Evolutionary conservation across 148 eudicot species (phyloP), one percentile per base, ranked within the genome.

Genomic region (Rhododendron mucronatum): DNA sequence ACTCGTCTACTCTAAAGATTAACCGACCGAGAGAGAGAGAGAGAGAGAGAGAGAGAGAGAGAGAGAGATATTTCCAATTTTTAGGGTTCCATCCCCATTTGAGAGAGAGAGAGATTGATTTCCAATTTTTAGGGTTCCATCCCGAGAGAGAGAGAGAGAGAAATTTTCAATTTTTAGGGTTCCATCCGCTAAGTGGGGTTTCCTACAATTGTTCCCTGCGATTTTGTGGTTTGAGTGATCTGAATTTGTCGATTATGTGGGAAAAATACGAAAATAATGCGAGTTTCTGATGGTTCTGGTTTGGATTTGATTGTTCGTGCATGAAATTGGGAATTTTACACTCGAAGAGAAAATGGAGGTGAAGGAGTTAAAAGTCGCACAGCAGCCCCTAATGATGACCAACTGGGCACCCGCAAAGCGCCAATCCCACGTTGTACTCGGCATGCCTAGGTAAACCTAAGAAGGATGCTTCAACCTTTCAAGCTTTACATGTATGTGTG

Each of bases 381-480:
- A 57, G 48, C 50, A 82, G 73, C 50, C 84, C n/a, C 71, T 18
- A 20, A 33, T 39, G 37, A 33, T 21, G 73, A 35, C 84, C 65
- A 59, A 39, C 21, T 82, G 71, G 84, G 73, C 37, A 65, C 73
- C 39, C 73, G 18, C 84, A 44, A 82, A 82, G 4, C 73, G 73
- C 71, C 84, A 81, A 51, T 81, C 83, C 26, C 83, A 33, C n/a
- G 28, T 59, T 15, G 84, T 59, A 15, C 47, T 35, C 50, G 21
- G 73, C 84, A 20, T 59, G 28, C 20, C 65, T 59, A 82, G 84
- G 84, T 82, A 82, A 57, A 37, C 7, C 26, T 41, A 13, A 5
- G 7, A 21, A 59, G 1, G 6, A 20, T 33, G 16, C 37, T 59
- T 81, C 67, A 81, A 51, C 23, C 45, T 50, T 37, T 78, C 51